phyloP scores from a whole-genome alignment of 768 basidiomycete genomes.

The Tephrocybe rancida region DNA sequence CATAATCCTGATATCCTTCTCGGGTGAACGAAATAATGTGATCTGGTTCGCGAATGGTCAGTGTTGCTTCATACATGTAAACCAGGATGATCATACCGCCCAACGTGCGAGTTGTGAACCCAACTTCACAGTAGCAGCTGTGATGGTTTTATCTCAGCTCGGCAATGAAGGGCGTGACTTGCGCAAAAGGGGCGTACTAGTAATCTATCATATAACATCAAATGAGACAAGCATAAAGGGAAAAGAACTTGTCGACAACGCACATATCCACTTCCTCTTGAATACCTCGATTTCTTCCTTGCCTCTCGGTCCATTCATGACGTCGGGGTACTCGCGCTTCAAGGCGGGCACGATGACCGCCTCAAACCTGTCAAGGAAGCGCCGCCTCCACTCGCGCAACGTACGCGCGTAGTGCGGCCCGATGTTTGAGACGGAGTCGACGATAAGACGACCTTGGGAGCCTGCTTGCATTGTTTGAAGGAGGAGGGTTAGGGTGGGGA shows the following conservation, averaged over 20 bases:
- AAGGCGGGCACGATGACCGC: slow-evolving; percentile 60
- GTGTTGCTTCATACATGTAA: not conserved
- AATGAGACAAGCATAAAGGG: too few relatives aligned
- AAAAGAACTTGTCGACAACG: too few relatives aligned
- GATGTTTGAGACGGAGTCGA: slow-evolving; percentile 72
- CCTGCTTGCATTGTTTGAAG: slow-evolving; percentile 52
- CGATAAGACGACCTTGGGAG: slow-evolving; percentile 53
- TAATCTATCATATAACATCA: too few relatives aligned
- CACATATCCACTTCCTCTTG: slow-evolving; percentile 73
- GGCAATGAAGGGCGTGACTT: too few relatives aligned
- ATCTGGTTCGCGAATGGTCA: slow-evolving; percentile 38
- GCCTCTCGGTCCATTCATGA: slow-evolving; percentile 46
- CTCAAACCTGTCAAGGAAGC: slow-evolving; percentile 63
- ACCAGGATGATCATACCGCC: slow-evolving; percentile 48
- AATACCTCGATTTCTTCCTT: slow-evolving; percentile 71
- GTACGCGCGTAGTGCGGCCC: slow-evolving; percentile 82
- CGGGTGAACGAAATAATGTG: slow-evolving; percentile 68
- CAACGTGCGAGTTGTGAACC: slow-evolving; percentile 65
- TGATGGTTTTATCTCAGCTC: too few relatives aligned
- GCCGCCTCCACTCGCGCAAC: slow-evolving; percentile 70
- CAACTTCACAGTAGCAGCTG: slow-evolving; percentile 75
- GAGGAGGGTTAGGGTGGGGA: slow-evolving; percentile 65
- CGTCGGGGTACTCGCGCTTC: slow-evolving; percentile 57
- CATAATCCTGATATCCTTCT: slow-evolving; percentile 63
- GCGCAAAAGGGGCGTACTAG: too few relatives aligned